phyloP scores from a whole-genome alignment of 2,329 filamentous ascomycete species.

The Trichoderma sp. region DNA sequence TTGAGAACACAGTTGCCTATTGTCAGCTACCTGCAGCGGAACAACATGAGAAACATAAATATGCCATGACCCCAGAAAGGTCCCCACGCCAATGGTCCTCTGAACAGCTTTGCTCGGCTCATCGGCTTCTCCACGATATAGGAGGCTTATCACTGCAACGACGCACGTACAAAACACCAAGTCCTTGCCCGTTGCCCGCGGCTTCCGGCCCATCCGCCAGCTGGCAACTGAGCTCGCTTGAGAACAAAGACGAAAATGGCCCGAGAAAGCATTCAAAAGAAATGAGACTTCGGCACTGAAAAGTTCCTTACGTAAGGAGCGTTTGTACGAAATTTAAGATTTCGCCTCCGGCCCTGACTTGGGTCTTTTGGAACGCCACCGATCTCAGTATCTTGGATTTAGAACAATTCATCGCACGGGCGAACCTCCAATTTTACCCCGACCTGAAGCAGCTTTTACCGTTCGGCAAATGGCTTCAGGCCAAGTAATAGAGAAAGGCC shows the following conservation, averaged over 20 bases:
- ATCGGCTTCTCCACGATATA: background rate
- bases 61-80: background rate
- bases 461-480: background rate
- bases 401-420: background rate
- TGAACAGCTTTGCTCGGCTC: background rate
- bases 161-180: background rate
- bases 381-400: background rate
- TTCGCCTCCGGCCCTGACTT: background rate
- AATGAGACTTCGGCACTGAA: background rate
- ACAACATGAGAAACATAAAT: background rate
- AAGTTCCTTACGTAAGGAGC: slow-evolving; percentile 15
- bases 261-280: background rate
- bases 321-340: background rate
- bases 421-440: background rate
- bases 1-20: background rate
- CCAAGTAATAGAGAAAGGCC: background rate
- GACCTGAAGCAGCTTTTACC: background rate
- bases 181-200: slow-evolving; percentile 6
- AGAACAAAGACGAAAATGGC: slow-evolving; percentile 1
- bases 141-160: background rate
- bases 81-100: background rate
- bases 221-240: background rate
- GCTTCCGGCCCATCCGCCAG: slow-evolving; percentile 12
- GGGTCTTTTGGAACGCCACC: background rate
- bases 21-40: background rate